Base-by-base conservation (phyloP, 2,329 filamentous ascomycete species). In the Fusarium buharicum region DNA sequence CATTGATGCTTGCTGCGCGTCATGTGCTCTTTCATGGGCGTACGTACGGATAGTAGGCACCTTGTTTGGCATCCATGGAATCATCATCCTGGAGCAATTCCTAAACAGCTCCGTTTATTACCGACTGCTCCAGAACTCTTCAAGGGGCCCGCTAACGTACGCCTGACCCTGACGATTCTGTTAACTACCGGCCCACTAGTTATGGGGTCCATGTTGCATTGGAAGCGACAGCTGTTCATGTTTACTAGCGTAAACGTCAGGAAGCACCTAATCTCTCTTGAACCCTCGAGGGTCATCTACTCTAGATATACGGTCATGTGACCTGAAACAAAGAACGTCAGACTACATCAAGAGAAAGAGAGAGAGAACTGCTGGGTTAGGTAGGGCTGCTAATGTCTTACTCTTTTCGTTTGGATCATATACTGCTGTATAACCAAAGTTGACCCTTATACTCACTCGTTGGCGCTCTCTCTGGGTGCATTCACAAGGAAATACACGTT, bases 131-230 rank as follows among this genome's bases (percentile, higher is more conserved):
- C 38, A 52, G 31, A 45, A 30, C 28, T 20, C 43, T 37, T 12
- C 39, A 41, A 50, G 44, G 60, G 44, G 43, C 47, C 34, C 38
- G 36, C 39, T 58, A 63, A 51, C 54, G 20, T 41, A 52, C 31
- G 46, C 45, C 36, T 47, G 40, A 40, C n/a, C n/a, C n/a, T n/a
- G 44, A 51, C 20, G 30, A 55, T 16, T 24, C 49, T 52, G 43
- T 27, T 37, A 53, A 59, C 52, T 66, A 59, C 62, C 57, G 62
- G 36, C 39, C 61, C 62, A 59, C 62, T 49, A 24, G 22, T 24
- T 24, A 45, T 28, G 31, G 38, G 20, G 39, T 31, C 38, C 24
- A 37, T 44, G 20, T 34, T 31, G 31, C 17, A 37, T 44, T 47
- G 30, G 37, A 33, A 43, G 14, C 51, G 31, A 64, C 28, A 47